Evolutionary conservation across 306 rosid species (phyloP).

Genomic region (Begonia fuchsioides): DNA sequence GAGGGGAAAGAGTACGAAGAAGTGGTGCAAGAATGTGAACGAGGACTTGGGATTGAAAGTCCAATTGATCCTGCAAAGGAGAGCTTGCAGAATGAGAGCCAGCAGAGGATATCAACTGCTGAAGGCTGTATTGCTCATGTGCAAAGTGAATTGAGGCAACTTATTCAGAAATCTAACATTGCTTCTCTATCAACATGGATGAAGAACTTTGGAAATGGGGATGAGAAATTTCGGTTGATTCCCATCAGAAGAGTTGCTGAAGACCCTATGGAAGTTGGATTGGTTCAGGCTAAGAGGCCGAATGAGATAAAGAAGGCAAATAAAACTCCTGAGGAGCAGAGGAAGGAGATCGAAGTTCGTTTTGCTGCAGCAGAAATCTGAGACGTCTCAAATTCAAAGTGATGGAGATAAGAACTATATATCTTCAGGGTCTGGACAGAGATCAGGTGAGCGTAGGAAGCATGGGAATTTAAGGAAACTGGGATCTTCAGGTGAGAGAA

Average conservation of each 20-base stretch:
- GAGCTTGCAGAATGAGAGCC: conserved; percentile 78
- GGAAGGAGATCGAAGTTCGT: conserved; percentile 91
- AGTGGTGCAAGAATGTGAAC: conserved; percentile 74
- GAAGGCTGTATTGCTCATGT: conserved; percentile 50
- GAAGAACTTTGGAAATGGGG: conserved; percentile 81
- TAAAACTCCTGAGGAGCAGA: conserved; percentile 77
- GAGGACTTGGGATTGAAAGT: conserved; percentile 47
- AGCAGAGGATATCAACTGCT: conserved; percentile 36
- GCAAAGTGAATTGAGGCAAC: conserved; percentile 68
- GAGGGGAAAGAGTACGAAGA: conserved; percentile 74
- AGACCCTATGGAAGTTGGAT: conserved; percentile 87
- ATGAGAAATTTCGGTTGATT: conserved; percentile 70
- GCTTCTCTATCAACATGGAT: conserved; percentile 77
- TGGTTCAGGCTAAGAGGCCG: conserved; percentile 73
- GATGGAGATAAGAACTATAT: conserved; percentile 52
- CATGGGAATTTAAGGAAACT: conserved; percentile 33
- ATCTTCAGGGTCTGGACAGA: conserved; percentile 42
- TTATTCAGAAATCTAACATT: conserved; percentile 80
- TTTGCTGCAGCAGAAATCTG: conserved; percentile 91
- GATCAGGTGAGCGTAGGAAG: conserved; percentile 49
- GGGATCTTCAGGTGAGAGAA: conserved; percentile 55
- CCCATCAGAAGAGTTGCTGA: conserved; percentile 60
- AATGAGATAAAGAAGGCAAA: conserved; percentile 94
- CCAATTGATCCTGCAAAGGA: conserved; percentile 86
- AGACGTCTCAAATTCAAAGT: conserved; percentile 33